Evolutionary conservation across 306 rosid genomes (phyloP).

Genomic region (Cicer arietinum): DNA sequence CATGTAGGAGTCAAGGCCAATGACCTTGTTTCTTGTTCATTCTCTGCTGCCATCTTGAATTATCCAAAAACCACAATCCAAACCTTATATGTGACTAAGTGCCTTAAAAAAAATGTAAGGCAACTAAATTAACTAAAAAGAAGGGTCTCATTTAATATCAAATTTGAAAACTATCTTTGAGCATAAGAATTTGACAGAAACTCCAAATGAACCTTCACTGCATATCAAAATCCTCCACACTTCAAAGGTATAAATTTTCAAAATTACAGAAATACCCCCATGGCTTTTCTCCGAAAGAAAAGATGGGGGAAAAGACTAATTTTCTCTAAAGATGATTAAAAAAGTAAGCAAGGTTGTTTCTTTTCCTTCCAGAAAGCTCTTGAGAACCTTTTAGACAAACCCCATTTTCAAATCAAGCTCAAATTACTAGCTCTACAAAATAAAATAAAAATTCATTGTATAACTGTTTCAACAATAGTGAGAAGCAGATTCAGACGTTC

Average conservation of each 20-base stretch:
- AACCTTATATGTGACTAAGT: slow-evolving; percentile 41
- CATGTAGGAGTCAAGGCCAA: slow-evolving; percentile 99
- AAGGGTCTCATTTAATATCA: slow-evolving; percentile 28
- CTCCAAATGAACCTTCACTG: slow-evolving; percentile 30
- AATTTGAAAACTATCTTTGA: slow-evolving; percentile 15
- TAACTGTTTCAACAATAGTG: slow-evolving; percentile 23
- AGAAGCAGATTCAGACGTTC: slow-evolving; percentile 37
- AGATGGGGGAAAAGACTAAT: slow-evolving; percentile 10
- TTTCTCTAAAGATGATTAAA: neutral
- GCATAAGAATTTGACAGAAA: slow-evolving; percentile 4
- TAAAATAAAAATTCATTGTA: neutral
- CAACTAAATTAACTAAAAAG: slow-evolving; percentile 39
- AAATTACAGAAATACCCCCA: neutral
- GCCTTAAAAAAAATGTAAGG: slow-evolving; percentile 37
- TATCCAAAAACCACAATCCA: slow-evolving; percentile 28
- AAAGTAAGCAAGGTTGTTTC: neutral
- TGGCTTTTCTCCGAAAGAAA: slow-evolving; percentile 13
- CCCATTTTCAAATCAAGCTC: slow-evolving; percentile 47
- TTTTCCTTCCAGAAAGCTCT: slow-evolving; percentile 36
- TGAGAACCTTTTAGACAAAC: slow-evolving; percentile 33
- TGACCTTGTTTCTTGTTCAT: slow-evolving; percentile 67
- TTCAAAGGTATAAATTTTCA: neutral
- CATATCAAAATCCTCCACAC: slow-evolving; percentile 32
- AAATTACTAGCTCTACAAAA: slow-evolving; percentile 32
- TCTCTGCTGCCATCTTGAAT: slow-evolving; percentile 65